A percentile compares a stretch with the other conserved stretches of the same genome.
Evolutionary conservation across 371 early-diverging fungal species (phyloP).

Genomic region (Scutellospora calospora): DNA sequence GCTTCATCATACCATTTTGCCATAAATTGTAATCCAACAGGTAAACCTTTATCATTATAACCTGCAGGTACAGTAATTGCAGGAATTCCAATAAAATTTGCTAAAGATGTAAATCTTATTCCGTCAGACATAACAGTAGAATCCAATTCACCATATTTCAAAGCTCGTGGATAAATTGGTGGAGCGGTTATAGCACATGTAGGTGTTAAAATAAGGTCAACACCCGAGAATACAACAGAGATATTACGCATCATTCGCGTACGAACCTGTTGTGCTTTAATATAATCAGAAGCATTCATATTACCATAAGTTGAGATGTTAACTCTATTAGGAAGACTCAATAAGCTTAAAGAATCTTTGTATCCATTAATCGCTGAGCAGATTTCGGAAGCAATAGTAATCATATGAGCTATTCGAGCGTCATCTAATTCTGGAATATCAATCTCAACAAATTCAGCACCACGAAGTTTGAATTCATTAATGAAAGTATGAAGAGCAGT

Average conservation of each 20-base stretch:
- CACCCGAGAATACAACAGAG: conserved; percentile 56
- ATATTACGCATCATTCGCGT: conserved; percentile 66
- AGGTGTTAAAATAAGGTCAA: too few species aligned
- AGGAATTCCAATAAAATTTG: conserved; percentile 80
- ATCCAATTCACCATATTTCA: conserved; percentile 64
- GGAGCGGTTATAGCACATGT: conserved; percentile 70
- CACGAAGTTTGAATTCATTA: conserved; percentile 53
- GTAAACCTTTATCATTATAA: conserved; percentile 61
- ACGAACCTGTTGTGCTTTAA: conserved; percentile 64
- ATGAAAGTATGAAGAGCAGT: conserved; percentile 56
- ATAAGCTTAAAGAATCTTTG: neutral
- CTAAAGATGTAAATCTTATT: conserved; percentile 68
- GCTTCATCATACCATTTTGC: conserved; percentile 75
- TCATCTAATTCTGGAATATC: conserved; percentile 71
- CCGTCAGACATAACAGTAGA: conserved; percentile 56
- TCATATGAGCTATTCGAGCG: conserved; percentile 64
- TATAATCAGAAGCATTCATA: neutral
- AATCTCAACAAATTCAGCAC: conserved; percentile 70
- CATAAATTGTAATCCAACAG: conserved; percentile 77
- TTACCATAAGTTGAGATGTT: neutral
- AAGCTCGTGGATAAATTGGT: conserved; percentile 59
- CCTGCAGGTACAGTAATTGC: conserved; percentile 74
- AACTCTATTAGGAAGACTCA: neutral
- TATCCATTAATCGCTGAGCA: neutral
- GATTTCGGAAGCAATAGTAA: conserved; percentile 73